Evolutionary conservation across 352 stramenopile species (phyloP).

Genomic region (Globisporangium iwayamae): DNA sequence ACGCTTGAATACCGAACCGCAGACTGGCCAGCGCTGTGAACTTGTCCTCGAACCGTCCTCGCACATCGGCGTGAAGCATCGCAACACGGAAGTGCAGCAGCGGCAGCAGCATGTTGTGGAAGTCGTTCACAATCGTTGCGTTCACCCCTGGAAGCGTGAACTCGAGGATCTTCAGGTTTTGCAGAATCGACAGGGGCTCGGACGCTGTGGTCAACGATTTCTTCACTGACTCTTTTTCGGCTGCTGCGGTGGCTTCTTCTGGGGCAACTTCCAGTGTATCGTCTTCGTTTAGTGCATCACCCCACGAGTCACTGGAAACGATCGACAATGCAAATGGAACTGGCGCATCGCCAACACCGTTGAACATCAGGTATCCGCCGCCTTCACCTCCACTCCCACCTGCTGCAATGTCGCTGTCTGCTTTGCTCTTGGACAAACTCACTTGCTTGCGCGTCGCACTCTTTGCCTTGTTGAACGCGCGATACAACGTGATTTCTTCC

Average conservation of each 20-base stretch:
- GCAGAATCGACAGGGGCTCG: slow-evolving; percentile 32
- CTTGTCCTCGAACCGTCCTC: slow-evolving; percentile 56
- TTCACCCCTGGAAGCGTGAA: slow-evolving; percentile 75
- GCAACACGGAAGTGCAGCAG: slow-evolving; percentile 72
- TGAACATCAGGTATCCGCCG: slow-evolving; percentile 86
- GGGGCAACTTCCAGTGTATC: neutral
- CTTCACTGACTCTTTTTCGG: neutral
- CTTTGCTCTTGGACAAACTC: slow-evolving; percentile 9
- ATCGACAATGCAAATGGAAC: slow-evolving; percentile 77
- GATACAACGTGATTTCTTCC: slow-evolving; percentile 81
- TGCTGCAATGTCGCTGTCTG: slow-evolving; percentile 37
- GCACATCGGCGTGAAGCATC: slow-evolving; percentile 64
- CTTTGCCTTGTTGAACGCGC: slow-evolving; percentile 66
- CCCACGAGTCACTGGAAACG: slow-evolving; percentile 28
- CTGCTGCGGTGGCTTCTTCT: neutral
- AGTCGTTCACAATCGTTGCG: slow-evolving; percentile 83
- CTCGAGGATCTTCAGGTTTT: slow-evolving; percentile 75
- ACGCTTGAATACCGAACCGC: slow-evolving; percentile 72
- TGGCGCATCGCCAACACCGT: slow-evolving; percentile 76
- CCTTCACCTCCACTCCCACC: slow-evolving; percentile 43
- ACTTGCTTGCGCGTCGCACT: slow-evolving; percentile 20
- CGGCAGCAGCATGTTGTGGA: slow-evolving; percentile 85
- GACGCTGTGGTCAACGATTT: slow-evolving; percentile 22
- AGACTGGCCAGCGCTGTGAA: slow-evolving; percentile 61
- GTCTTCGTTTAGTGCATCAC: slow-evolving; percentile 8